These are phyloP conservation scores for Cordyceps tenuipes DNA, from an alignment of 2,329 filamentous ascomycete species.

Conservation along the genomic window DNA sequence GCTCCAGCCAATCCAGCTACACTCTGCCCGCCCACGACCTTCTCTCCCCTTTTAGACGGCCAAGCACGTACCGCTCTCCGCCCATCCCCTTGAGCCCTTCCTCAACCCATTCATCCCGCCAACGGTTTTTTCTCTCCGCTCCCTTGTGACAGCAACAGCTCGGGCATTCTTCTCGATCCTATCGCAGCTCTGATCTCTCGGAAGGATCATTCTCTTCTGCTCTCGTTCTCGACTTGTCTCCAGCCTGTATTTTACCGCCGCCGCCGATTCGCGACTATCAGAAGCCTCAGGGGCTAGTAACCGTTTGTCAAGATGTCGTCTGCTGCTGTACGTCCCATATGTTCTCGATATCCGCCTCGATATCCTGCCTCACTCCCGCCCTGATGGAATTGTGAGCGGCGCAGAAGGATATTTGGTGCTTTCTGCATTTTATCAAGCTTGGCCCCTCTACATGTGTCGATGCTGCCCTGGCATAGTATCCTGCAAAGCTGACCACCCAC, in stretches of 20 bases:
- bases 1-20: neutral
- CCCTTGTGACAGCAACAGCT: conserved; percentile 1
- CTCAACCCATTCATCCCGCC: conserved; percentile 12
- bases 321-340: conserved; percentile 16
- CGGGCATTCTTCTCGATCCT: conserved; percentile 1
- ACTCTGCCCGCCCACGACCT: conserved; percentile 11
- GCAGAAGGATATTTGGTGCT: neutral
- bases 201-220: neutral
- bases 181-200: neutral
- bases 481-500: conserved; percentile 2
- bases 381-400: neutral
- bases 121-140: conserved; percentile 1
- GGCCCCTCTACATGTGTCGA: neutral
- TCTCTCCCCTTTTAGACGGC: conserved; percentile 15
- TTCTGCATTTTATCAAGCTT: neutral
- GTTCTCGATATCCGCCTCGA: neutral
- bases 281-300: conserved; percentile 10
- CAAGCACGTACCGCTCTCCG: conserved; percentile 5
- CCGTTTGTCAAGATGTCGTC: conserved; percentile 16
- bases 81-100: conserved; percentile 10
- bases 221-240: neutral
- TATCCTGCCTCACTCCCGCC: neutral
- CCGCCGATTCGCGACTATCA: conserved; percentile 8
- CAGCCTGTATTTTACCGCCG: conserved; percentile 1
- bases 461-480: neutral